Percentiles rank a stretch among this genome's conserved stretches.
Conservation (phyloP, 176 grass and related monocot species). For the Aegilops speltoides region DNA sequence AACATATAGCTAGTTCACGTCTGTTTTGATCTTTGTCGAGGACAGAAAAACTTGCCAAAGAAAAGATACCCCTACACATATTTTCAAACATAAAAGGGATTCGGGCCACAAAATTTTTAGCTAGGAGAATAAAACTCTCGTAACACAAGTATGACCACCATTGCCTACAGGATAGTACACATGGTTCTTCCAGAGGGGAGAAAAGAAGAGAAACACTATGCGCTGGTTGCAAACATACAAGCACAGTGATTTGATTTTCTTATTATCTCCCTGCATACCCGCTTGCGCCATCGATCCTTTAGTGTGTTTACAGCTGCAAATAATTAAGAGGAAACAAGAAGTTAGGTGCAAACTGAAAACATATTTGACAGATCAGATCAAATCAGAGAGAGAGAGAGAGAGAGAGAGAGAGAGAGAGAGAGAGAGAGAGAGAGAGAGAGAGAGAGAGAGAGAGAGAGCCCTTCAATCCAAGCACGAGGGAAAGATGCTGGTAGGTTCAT, state of each 20-base stretch:
- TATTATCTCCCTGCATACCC: background rate
- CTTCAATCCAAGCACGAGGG: slow-evolving; percentile 92
- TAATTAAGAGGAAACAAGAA: background rate
- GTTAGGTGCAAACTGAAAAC: background rate
- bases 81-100: background rate
- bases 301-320: background rate
- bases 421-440: background rate
- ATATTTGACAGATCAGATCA: background rate
- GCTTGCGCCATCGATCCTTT: no score
- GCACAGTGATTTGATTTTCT: background rate
- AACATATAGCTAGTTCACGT: background rate
- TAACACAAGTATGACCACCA: no score
- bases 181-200: no score
- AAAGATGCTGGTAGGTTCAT: slow-evolving; percentile 57
- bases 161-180: no score
- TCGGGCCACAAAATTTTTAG: background rate
- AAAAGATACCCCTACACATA: background rate
- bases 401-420: background rate
- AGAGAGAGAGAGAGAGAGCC: slow-evolving; percentile 39
- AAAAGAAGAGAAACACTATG: no score
- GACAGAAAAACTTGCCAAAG: slow-evolving; percentile 1
- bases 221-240: no score
- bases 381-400: background rate
- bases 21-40: background rate
- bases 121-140: background rate